Percentiles rank a stretch among this genome's conserved stretches.
These are phyloP conservation scores for Gonapodya sp. DNA, from an alignment of 192 early-diverging fungal genomes.

Conservation along the genomic window DNA sequence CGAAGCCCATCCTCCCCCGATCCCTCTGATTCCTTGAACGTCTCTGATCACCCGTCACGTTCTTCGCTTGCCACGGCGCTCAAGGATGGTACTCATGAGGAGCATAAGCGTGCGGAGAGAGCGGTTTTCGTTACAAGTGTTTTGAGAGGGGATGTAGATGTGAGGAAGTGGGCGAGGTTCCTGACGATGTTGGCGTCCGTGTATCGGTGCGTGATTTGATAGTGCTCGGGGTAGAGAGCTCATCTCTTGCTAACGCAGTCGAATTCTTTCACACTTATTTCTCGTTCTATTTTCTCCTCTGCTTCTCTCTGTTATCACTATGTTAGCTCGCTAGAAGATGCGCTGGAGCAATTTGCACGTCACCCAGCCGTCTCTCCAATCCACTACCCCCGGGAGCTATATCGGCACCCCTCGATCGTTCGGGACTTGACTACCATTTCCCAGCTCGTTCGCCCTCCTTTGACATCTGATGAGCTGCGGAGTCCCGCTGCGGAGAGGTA, in stretches of 20 bases:
- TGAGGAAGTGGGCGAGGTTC: neutral
- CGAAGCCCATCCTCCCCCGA: too few relatives aligned
- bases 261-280: too few relatives aligned
- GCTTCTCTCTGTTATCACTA: too few relatives aligned
- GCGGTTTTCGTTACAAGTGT: conserved; percentile 42
- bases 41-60: too few relatives aligned
- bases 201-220: neutral
- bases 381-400: conserved; percentile 41
- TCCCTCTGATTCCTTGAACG: too few relatives aligned
- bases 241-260: neutral
- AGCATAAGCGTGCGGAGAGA: conserved; percentile 39
- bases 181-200: neutral
- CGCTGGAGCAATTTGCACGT: conserved; percentile 34
- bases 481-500: conserved; percentile 42
- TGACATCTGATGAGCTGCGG: conserved; percentile 20
- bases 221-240: neutral
- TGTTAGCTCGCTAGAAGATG: conserved; percentile 33
- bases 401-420: conserved; percentile 26
- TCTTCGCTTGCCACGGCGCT: conserved; percentile 35
- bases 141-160: conserved; percentile 24
- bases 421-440: conserved; percentile 24
- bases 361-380: conserved; percentile 34
- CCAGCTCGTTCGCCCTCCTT: conserved; percentile 20
- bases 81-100: conserved; percentile 40
- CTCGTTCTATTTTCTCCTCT: neutral